A percentile compares a stretch with the other conserved stretches of the same genome.
Evolutionary conservation across 139 green algal species (phyloP).

Genomic region (Desmodesmus armatus): DNA sequence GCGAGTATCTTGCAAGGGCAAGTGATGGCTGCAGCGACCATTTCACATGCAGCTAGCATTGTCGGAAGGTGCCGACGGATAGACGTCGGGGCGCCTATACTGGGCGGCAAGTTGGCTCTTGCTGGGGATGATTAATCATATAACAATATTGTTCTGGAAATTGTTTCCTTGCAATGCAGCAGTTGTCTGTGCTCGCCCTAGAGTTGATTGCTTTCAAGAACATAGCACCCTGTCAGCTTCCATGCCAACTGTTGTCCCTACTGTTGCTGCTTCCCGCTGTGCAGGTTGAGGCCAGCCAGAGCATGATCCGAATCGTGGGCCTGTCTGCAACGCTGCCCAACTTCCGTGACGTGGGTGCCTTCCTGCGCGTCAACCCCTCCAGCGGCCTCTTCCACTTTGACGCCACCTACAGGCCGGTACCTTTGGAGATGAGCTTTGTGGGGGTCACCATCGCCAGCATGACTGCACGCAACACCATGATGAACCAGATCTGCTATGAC

Average conservation of each 20-base stretch:
- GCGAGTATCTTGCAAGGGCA: too few species aligned
- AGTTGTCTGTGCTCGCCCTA: too few species aligned
- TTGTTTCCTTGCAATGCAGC: background rate
- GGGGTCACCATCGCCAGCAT: constrained; percentile 93
- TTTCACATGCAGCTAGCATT: too few species aligned
- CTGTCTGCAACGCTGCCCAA: constrained; percentile 98
- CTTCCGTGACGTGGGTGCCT: constrained; percentile 94
- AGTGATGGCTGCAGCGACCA: too few species aligned
- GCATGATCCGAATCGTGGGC: constrained; percentile 99
- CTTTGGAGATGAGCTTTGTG: constrained; percentile 93
- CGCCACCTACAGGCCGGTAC: constrained; percentile 92
- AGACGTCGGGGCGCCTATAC: too few species aligned
- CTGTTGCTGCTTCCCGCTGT: background rate
- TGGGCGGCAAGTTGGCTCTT: too few species aligned
- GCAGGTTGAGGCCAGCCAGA: constrained; percentile 96
- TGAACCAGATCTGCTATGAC: constrained; percentile 93
- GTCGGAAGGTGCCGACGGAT: too few species aligned
- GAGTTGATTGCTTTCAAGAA: too few species aligned
- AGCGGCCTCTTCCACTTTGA: constrained; percentile 98
- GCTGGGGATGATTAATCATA: too few species aligned
- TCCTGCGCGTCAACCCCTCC: constrained; percentile 75
- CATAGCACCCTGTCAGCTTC: too few species aligned
- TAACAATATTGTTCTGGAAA: too few species aligned
- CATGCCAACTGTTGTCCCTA: background rate
- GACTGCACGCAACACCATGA: constrained; percentile 76